Conservation (phyloP, 306 rosid species). For the Cucurbita argyrosperma region DNA sequence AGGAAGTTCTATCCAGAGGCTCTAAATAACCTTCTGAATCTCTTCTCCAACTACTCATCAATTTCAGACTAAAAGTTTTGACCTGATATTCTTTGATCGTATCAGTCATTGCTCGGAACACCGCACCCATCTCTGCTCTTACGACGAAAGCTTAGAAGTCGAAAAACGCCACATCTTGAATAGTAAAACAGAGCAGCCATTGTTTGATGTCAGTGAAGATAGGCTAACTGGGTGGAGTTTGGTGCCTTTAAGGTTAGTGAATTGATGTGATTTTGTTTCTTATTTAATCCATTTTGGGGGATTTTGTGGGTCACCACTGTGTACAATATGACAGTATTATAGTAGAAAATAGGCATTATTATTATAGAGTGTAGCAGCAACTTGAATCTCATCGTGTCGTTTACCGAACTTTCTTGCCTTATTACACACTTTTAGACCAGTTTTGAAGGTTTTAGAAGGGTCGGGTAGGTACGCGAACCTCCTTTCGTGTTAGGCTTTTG, state of each 20-base stretch:
- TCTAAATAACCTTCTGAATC: constrained; percentile 43
- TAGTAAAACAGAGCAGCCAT: background rate
- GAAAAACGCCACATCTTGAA: background rate
- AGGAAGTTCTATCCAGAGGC: constrained; percentile 85
- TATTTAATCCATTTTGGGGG: background rate
- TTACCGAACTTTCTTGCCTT: background rate
- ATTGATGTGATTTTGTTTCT: background rate
- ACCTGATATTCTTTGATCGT: constrained; percentile 66
- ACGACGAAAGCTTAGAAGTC: background rate
- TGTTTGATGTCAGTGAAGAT: background rate
- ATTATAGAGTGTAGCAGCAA: background rate
- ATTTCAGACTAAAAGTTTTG: constrained; percentile 42
- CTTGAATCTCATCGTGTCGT: background rate
- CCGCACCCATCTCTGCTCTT: background rate
- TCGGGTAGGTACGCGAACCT: too few species aligned
- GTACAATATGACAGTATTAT: constrained; percentile 8
- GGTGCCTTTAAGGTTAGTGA: background rate
- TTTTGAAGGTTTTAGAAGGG: too few species aligned
- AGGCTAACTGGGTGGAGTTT: background rate
- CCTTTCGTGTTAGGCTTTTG: too few species aligned
- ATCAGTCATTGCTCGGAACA: constrained; percentile 21
- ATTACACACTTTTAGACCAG: background rate
- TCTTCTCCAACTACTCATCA: constrained; percentile 67
- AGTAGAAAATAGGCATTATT: background rate
- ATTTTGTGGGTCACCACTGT: background rate